Base-by-base conservation (phyloP, 164 flowering plant species). In the Nelumbo lutea region DNA sequence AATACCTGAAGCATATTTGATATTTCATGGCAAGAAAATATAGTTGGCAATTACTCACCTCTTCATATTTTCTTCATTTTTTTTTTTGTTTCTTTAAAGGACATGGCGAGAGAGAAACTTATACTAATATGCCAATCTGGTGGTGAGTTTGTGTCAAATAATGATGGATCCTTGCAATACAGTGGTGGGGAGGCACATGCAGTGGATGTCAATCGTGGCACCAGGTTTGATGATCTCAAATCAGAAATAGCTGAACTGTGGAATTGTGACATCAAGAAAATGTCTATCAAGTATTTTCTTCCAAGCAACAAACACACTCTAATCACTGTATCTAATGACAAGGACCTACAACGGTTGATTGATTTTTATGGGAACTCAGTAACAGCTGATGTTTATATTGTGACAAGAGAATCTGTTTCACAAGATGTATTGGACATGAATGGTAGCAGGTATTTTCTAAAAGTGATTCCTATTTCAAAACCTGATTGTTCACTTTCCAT, bases 121-220 rank as follows among this genome's bases (percentile, higher is more conserved):
- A 88, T 88, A 70, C 56, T 86, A 66, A 88, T 88, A 45, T 83
- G 90, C 75, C 93, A 87, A 74, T 82, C 78, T 70, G 87, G 89
- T 46, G 97, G 97, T 15, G 78, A 84, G 42, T 87, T 91, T 83
- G 79, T 76, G 60, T 82, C 81, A 3, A 81, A 75, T 62, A 81
- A 77, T 56, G 97, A 88, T 74, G 96, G 92, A 4, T 73, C 86
- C 43, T 56, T 89, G 78, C 71, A 81, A 57, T 91, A 90, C 73
- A 75, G 42, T 55, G 92, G 89, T 61, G 96, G 96, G 64, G 97
- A 87, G 60, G 97, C 97, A 45, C 84, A 90, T 78, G 89, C 93
- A 9, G 66, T 87, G 9, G 86, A 83, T 68, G 79, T 91, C 61
- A 80, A 71, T 70, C 74, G 51, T 63, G 85, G 85, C 59, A 88